These are phyloP conservation scores for Coelastrella sp. DNA, from an alignment of 139 green algal species.

Conservation along the genomic window DNA sequence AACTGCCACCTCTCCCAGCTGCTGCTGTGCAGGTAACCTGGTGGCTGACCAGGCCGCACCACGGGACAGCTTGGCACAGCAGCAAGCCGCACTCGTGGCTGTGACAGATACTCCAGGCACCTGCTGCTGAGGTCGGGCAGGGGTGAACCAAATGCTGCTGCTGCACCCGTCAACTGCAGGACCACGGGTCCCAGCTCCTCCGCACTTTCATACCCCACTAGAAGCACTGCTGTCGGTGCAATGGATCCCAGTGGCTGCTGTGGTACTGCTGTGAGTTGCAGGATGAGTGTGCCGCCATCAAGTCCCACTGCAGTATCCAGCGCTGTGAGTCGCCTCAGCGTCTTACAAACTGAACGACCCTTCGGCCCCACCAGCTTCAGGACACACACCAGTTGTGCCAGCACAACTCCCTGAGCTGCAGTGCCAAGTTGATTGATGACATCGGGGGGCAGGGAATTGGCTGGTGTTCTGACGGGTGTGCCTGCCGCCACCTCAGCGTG, in stretches of 20 bases:
- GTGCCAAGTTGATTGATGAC: not conserved
- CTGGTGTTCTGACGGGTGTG: not conserved
- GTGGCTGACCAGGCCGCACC: not conserved
- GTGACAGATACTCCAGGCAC: not conserved
- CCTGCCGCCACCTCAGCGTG: not conserved
- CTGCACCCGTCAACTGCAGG: not conserved
- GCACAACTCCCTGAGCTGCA: not conserved
- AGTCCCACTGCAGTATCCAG: constrained; percentile 52
- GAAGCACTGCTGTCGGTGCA: not conserved
- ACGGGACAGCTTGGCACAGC: constrained; percentile 1
- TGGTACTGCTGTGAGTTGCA: constrained; percentile 51
- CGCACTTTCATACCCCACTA: not conserved
- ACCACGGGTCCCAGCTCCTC: not conserved
- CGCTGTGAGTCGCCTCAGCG: constrained; percentile 37
- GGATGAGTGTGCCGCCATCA: constrained; percentile 49
- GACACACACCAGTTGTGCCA: constrained; percentile 53
- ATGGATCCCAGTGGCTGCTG: not conserved
- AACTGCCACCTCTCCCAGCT: not conserved
- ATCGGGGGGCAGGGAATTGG: not conserved
- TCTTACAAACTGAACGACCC: constrained; percentile 31
- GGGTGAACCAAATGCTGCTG: not conserved
- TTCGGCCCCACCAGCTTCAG: not conserved
- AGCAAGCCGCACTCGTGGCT: not conserved
- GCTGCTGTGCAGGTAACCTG: not conserved
- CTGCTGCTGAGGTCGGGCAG: not conserved